A percentile compares a stretch with the other conserved stretches of the same genome.
phyloP scores from a whole-genome alignment of 179 eudicot species.

The Kewa caespitosa region DNA sequence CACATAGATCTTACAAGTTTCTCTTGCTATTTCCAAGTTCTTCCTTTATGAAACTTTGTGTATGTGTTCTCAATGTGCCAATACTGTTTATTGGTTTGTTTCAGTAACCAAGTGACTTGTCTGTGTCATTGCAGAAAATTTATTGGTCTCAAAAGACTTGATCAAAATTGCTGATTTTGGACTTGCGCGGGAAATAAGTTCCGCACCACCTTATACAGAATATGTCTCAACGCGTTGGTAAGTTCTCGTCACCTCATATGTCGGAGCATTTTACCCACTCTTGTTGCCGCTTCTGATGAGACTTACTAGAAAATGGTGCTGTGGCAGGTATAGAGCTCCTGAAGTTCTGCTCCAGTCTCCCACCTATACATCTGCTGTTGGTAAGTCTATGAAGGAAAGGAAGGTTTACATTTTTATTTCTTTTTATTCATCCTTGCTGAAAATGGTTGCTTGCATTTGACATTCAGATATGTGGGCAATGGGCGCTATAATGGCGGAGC shows the following conservation, averaged over 20 bases:
- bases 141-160: conserved; percentile 65
- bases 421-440: conserved; percentile 17
- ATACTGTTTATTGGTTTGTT: neutral
- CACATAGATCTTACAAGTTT: neutral
- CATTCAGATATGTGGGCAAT: conserved; percentile 97
- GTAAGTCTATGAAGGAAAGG: conserved; percentile 41
- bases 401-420: neutral
- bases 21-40: neutral
- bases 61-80: neutral
- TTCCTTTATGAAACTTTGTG: neutral
- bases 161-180: conserved; percentile 94
- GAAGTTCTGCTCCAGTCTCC: conserved; percentile 94
- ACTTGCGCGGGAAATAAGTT: conserved; percentile 78
- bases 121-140: conserved; percentile 53
- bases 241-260: conserved; percentile 16
- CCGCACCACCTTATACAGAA: conserved; percentile 78
- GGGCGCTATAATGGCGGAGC: conserved; percentile 98
- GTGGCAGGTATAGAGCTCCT: conserved; percentile 95
- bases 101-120: neutral
- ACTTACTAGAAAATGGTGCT: conserved; percentile 12
- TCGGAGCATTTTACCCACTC: neutral
- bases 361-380: conserved; percentile 82
- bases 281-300: neutral
- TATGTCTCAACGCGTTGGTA: conserved; percentile 95
- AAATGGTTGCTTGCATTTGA: conserved; percentile 5